Conservation (phyloP, 1,284 basidiomycete species). For the Ganoderma resinaceum region DNA sequence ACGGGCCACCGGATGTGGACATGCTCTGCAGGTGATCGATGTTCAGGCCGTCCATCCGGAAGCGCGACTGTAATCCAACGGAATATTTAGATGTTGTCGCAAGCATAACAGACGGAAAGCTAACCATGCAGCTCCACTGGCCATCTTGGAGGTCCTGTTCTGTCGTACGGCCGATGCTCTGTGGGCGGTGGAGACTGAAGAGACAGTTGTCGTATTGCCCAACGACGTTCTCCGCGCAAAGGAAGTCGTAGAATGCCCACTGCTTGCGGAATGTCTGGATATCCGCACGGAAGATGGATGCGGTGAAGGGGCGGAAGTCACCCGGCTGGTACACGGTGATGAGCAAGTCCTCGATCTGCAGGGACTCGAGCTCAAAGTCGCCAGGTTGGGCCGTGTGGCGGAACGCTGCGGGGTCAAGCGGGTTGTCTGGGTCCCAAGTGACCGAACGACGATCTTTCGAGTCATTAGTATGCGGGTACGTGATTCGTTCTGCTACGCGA, state of each 20-base stretch:
- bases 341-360: conserved; percentile 92
- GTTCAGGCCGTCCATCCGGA: conserved; percentile 96
- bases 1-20: conserved; percentile 84
- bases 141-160: conserved; percentile 84
- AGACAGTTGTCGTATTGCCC: conserved; percentile 98
- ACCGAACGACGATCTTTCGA: conserved; percentile 87
- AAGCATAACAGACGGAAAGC: conserved; percentile 29
- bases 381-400: conserved; percentile 78
- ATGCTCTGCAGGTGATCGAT: conserved; percentile 95
- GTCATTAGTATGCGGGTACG: neutral
- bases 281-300: conserved; percentile 96
- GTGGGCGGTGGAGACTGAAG: conserved; percentile 96
- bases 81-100: neutral
- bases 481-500: conserved; percentile 45
- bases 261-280: conserved; percentile 88
- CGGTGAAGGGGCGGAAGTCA: conserved; percentile 92
- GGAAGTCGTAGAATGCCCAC: conserved; percentile 95
- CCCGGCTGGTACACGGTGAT: conserved; percentile 96
- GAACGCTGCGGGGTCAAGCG: conserved; percentile 82
- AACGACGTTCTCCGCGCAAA: conserved; percentile 92
- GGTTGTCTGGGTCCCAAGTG: conserved; percentile 84
- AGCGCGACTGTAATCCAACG: conserved; percentile 72
- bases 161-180: conserved; percentile 92
- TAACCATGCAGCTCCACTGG: conserved; percentile 89
- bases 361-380: conserved; percentile 92